These are phyloP conservation scores for Podila epicladia DNA, from an alignment of 192 early-diverging fungal genomes.

Conservation along the genomic window DNA sequence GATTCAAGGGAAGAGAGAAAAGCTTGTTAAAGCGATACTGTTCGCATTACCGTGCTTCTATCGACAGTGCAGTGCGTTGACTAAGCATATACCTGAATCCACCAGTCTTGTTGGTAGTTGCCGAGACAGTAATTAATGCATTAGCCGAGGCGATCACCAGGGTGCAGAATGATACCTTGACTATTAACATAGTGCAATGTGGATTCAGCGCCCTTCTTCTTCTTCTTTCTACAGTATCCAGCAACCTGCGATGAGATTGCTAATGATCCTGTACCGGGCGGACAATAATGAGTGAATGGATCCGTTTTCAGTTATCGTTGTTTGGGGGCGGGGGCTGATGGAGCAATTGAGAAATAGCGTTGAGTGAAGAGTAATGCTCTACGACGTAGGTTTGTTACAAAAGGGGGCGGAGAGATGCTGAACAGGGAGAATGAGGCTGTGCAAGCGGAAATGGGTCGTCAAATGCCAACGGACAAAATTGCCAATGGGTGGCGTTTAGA, in stretches of 20 bases:
- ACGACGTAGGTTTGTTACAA: background rate
- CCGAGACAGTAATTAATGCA: background rate
- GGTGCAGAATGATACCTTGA: background rate
- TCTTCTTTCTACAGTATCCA: background rate
- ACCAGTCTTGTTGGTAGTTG: background rate
- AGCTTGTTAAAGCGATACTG: background rate
- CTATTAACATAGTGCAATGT: background rate
- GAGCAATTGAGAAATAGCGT: too few relatives aligned
- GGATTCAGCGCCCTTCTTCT: background rate
- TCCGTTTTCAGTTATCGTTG: too few relatives aligned
- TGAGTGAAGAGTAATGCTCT: background rate
- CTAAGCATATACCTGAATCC: background rate
- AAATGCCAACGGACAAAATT: background rate
- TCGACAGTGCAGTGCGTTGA: background rate
- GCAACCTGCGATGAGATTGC: too few relatives aligned
- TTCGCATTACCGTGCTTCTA: background rate
- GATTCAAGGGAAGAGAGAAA: background rate
- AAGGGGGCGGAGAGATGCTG: background rate
- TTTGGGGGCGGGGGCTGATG: too few relatives aligned
- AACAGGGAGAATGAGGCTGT: background rate
- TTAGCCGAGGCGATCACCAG: slow-evolving; percentile 2
- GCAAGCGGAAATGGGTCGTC: background rate
- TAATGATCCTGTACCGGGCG: too few relatives aligned
- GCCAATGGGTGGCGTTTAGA: too few relatives aligned
- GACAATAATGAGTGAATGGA: too few relatives aligned